A percentile compares a stretch with the other conserved stretches of the same genome.
phyloP scores from a whole-genome alignment of 257 asterid genomes.

The Solanum chiquidenum region DNA sequence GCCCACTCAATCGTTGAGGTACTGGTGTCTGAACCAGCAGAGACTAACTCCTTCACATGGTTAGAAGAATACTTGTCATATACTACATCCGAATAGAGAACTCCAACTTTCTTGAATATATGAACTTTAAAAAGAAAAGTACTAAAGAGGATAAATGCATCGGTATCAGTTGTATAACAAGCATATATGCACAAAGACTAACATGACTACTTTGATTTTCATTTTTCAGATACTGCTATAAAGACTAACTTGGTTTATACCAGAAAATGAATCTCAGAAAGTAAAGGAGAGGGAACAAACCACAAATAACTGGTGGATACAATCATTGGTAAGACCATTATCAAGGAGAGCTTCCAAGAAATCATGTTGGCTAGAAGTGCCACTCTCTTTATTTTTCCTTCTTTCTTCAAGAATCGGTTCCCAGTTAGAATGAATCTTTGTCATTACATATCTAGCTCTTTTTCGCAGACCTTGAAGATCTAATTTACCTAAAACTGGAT shows the following conservation, averaged over 20 bases:
- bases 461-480: slow-evolving; percentile 39
- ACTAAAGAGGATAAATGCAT: neutral
- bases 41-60: slow-evolving; percentile 12
- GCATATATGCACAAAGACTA: neutral
- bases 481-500: slow-evolving; percentile 13
- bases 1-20: slow-evolving; percentile 27
- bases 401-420: slow-evolving; percentile 23
- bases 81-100: neutral
- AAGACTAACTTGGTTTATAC: neutral
- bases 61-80: neutral
- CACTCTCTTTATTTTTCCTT: neutral
- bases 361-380: neutral
- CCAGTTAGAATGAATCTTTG: slow-evolving; percentile 17
- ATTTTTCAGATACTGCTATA: neutral
- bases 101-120: neutral
- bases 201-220: neutral
- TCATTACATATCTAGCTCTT: neutral
- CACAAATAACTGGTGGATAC: slow-evolving; percentile 26
- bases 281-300: neutral
- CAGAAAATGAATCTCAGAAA: neutral
- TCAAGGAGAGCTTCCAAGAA: slow-evolving; percentile 20
- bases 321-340: slow-evolving; percentile 16
- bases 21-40: slow-evolving; percentile 37
- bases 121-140: neutral
- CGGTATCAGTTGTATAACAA: neutral